Base-by-base conservation (phyloP, 1,284 basidiomycete genomes). In the Leccinum huronense region DNA sequence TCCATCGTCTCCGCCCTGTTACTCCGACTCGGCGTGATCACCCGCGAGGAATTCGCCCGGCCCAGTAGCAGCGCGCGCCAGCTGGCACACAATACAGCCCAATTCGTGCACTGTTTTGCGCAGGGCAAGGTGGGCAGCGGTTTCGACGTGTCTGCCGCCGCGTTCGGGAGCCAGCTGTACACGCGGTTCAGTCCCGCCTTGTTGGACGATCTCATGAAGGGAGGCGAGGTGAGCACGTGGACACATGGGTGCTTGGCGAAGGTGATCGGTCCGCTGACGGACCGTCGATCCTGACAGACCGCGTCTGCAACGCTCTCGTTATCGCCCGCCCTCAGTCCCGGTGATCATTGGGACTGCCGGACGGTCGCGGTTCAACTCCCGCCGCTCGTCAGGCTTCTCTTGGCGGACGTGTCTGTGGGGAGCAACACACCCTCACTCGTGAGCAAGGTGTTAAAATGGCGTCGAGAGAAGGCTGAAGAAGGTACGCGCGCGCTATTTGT, bases 91-190 rank as follows among this genome's bases (percentile, higher is more conserved):
- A 96, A 97, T 72, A 83, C 94, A n/a, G 89, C 97, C 1, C 97
- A 99, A 76, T 96, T 92, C 70, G 88, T 95, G 4, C 97, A 99
- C 76, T 98, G 96, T 72, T 83, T 95, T 33, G 97, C 97, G 0
- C 97, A 99, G 78, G 97, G 97, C 55, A 99, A 99, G 77, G 89
- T 99, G 14, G 97, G 97, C 42, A 94, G 91, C 69, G 97, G 97
- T 1, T 99, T 99, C 77, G 97, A 99, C 74, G 93, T 99, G 57
- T 90, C 94, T 27, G 87, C 94, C 0, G 96, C 97, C 0, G 91
- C 95, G 3, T 99, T 93, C 79, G 97, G 97, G 8, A 96, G 94
- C 72, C 97, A 99, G 70, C 74, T 95, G 4, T 99, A 98, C 78
- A 90, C 87, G 48, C 86, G 97, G 57, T 99, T 99, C 77, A 87